phyloP scores from a whole-genome alignment of 371 early-diverging fungal genomes.

The Syncephalastrum contaminatum region DNA sequence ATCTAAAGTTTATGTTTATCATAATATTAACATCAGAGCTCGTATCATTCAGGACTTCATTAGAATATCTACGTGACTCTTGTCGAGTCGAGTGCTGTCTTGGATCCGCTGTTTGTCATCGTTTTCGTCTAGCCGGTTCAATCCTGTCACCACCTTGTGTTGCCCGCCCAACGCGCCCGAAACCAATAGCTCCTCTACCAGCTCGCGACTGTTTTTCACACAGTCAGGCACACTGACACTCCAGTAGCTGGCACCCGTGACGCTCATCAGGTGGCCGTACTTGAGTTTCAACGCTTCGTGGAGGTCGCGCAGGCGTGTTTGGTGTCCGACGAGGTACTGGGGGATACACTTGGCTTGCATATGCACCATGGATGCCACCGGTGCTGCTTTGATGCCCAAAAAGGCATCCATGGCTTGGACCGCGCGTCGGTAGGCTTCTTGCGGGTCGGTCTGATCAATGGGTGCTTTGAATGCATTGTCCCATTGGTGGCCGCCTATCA shows the following conservation, averaged over 20 bases:
- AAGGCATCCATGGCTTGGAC: slow-evolving; percentile 47
- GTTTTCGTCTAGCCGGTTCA: slow-evolving; percentile 31
- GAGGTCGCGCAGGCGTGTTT: slow-evolving; percentile 59
- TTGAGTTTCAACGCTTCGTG: slow-evolving; percentile 47
- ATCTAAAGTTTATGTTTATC: too few relatives aligned
- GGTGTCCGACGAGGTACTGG: slow-evolving; percentile 85
- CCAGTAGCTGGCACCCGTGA: slow-evolving; percentile 79
- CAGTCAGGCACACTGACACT: slow-evolving; percentile 92
- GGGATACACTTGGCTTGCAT: slow-evolving; percentile 87
- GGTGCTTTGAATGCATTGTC: slow-evolving; percentile 36
- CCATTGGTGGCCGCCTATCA: slow-evolving; percentile 91
- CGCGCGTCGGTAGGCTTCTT: slow-evolving; percentile 23
- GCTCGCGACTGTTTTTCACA: slow-evolving; percentile 68
- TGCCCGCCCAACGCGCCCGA: slow-evolving; percentile 39
- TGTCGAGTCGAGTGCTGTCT: slow-evolving; percentile 36
- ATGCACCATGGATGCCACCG: slow-evolving; percentile 51
- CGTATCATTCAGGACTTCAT: slow-evolving; percentile 27
- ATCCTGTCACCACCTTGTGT: slow-evolving; percentile 52
- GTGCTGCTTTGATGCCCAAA: slow-evolving; percentile 56
- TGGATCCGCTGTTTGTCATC: slow-evolving; percentile 13
- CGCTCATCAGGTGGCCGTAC: slow-evolving; percentile 58
- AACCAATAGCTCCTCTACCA: slow-evolving; percentile 54
- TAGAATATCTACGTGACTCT: slow-evolving; percentile 37
- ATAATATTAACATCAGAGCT: neutral
- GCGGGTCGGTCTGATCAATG: slow-evolving; percentile 29